phyloP scores from a whole-genome alignment of 1,284 basidiomycete species.

The Sporisorium exsertum region DNA sequence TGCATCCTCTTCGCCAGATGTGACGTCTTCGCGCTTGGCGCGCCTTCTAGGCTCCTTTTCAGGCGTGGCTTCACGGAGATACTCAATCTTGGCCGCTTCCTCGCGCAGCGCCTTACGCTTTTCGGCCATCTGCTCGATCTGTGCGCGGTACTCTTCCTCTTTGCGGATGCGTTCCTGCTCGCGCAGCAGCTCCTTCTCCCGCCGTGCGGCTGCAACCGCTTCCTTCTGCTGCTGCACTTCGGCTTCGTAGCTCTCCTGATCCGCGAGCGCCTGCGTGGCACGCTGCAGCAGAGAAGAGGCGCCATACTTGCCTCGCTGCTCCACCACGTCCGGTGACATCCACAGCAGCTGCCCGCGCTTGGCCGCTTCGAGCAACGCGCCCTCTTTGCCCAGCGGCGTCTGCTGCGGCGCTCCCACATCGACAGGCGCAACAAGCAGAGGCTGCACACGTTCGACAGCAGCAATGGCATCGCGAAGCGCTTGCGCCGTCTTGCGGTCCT shows the following conservation, averaged over 20 bases:
- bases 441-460: conserved; percentile 55
- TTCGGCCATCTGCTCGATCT: conserved; percentile 60
- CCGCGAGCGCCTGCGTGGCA: conserved; percentile 45
- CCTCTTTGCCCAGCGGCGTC: conserved; percentile 34
- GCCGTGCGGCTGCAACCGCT: conserved; percentile 49
- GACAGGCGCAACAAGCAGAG: conserved; percentile 26
- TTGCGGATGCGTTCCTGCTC: conserved; percentile 53
- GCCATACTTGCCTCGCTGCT: conserved; percentile 67
- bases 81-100: conserved; percentile 62
- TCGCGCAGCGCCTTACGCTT: conserved; percentile 58
- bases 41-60: conserved; percentile 46
- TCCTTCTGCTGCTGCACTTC: conserved; percentile 50
- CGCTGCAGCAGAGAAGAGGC: conserved; percentile 58
- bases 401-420: conserved; percentile 15
- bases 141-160: conserved; percentile 57
- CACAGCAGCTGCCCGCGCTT: conserved; percentile 54
- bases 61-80: conserved; percentile 51
- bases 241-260: conserved; percentile 58
- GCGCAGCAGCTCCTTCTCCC: conserved; percentile 56
- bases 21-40: conserved; percentile 43
- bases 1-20: conserved; percentile 49
- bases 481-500: conserved; percentile 48
- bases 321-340: conserved; percentile 64
- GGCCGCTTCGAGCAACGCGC: conserved; percentile 56
- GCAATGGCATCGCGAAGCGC: conserved; percentile 56